phyloP scores from a whole-genome alignment of 202 grass and related monocot species.

The Musa balbisiana region DNA sequence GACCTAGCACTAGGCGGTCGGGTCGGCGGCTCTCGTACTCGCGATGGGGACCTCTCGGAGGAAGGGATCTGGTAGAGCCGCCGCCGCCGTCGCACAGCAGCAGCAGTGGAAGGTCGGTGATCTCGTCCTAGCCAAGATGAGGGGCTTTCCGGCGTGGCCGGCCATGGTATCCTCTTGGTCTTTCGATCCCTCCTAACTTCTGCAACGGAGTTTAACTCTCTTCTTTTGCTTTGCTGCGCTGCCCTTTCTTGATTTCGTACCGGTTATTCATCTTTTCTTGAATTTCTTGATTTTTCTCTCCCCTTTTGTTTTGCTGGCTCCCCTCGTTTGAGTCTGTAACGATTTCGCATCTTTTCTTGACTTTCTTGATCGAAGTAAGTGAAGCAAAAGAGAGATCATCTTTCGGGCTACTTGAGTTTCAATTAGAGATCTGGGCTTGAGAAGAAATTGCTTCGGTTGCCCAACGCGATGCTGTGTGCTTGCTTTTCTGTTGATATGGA shows the following conservation, averaged over 20 bases:
- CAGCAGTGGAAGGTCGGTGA: conserved; percentile 97
- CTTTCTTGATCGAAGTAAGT: not conserved
- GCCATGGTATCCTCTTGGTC: conserved; percentile 47
- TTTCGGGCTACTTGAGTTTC: not conserved
- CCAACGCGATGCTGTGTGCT: not conserved
- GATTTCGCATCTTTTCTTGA: too few species aligned
- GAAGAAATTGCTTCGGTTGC: not conserved
- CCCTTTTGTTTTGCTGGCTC: too few species aligned
- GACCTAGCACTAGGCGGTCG: conserved; percentile 8
- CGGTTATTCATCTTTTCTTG: too few species aligned
- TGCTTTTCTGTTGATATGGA: not conserved
- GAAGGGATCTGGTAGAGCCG: conserved; percentile 45
- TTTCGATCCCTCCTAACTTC: too few species aligned
- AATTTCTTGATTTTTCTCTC: too few species aligned
- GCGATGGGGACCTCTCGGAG: conserved; percentile 64
- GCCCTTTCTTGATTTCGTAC: too few species aligned
- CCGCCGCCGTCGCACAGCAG: conserved; percentile 44
- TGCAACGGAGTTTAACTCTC: too few species aligned
- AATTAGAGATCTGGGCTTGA: conserved; percentile 4
- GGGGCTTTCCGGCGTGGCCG: conserved; percentile 92
- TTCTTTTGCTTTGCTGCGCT: too few species aligned
- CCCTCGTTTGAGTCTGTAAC: too few species aligned
- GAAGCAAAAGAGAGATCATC: not conserved
- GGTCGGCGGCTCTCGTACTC: conserved; percentile 26
- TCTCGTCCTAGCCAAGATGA: conserved; percentile 98